Evolutionary conservation across 305 asterid species (phyloP).

Genomic region (Ilex paraguariensis): DNA sequence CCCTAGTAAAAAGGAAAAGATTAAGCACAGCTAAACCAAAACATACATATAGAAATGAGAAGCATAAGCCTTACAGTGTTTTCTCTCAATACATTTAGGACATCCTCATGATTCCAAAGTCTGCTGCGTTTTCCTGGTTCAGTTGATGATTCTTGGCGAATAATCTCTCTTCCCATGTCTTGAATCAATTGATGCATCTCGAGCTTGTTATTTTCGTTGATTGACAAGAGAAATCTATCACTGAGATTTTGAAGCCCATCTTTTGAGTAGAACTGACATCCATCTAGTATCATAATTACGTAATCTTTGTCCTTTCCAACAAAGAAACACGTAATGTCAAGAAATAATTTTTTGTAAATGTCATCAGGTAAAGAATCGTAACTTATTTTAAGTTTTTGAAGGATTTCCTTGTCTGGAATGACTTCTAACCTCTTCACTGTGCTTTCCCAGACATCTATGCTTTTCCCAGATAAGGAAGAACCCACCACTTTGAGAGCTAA

Average conservation of each 20-base stretch:
- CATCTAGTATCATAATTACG: slow-evolving; percentile 8
- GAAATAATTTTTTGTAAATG: slow-evolving; percentile 8
- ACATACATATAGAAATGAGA: background rate
- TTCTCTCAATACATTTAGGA: background rate
- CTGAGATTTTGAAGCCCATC: slow-evolving; percentile 14
- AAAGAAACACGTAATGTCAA: slow-evolving; percentile 13
- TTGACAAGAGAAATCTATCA: slow-evolving; percentile 12
- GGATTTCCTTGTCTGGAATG: slow-evolving; percentile 9
- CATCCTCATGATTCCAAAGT: background rate
- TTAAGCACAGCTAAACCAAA: background rate
- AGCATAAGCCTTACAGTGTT: background rate
- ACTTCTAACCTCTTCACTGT: slow-evolving; percentile 10
- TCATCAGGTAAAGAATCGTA: slow-evolving; percentile 13
- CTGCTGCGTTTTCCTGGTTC: slow-evolving; percentile 15
- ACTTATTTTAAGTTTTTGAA: slow-evolving; percentile 10
- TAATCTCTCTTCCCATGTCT: slow-evolving; percentile 14
- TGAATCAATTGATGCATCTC: slow-evolving; percentile 15
- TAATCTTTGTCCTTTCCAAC: slow-evolving; percentile 12
- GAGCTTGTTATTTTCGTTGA: slow-evolving; percentile 8
- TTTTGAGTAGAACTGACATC: slow-evolving; percentile 8
- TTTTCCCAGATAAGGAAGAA: slow-evolving; percentile 9
- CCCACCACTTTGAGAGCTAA: slow-evolving; percentile 12
- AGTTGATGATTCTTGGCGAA: slow-evolving; percentile 3
- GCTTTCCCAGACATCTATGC: slow-evolving; percentile 13
- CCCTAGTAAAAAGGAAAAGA: background rate